Evolutionary conservation across 2,329 filamentous ascomycete species (phyloP).

Genomic region (Rhynchosporium secalis): DNA sequence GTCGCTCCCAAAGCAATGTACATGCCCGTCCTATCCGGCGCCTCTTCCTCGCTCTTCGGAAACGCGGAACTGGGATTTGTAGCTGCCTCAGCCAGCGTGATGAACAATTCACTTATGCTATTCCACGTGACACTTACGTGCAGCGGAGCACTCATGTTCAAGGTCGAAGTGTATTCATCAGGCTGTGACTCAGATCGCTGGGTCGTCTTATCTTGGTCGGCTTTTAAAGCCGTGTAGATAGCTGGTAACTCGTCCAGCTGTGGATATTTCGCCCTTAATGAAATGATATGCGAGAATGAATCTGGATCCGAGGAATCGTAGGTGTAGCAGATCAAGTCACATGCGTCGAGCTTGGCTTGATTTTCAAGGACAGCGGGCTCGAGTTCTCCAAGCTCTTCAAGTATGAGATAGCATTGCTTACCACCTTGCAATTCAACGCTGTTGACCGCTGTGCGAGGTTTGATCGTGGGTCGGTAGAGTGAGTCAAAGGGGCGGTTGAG

Average conservation of each 20-base stretch:
- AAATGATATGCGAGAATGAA: conserved; percentile 88
- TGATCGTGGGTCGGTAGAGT: conserved; percentile 90
- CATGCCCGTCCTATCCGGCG: conserved; percentile 77
- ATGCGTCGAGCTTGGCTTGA: conserved; percentile 82
- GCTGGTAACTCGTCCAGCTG: conserved; percentile 87
- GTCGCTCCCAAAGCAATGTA: conserved; percentile 82
- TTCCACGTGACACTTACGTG: conserved; percentile 96
- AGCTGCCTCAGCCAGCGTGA: conserved; percentile 85
- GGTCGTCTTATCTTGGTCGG: conserved; percentile 94
- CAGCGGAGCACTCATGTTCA: conserved; percentile 87
- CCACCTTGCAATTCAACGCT: conserved; percentile 94
- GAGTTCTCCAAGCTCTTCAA: conserved; percentile 93
- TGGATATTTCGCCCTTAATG: conserved; percentile 74
- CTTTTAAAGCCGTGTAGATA: conserved; percentile 91
- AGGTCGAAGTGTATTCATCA: conserved; percentile 80
- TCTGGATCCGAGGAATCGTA: conserved; percentile 98
- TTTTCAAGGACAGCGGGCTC: conserved; percentile 95
- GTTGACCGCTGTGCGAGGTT: conserved; percentile 90
- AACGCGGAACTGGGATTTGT: conserved; percentile 87
- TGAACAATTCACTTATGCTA: conserved; percentile 91
- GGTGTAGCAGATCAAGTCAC: conserved; percentile 90
- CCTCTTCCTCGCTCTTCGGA: conserved; percentile 85
- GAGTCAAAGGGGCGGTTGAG: conserved; percentile 82
- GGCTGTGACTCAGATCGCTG: conserved; percentile 89
- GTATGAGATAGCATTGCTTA: conserved; percentile 94